Base-by-base conservation (phyloP, 164 flowering plant genomes). In the Nymphaea thermarum region DNA sequence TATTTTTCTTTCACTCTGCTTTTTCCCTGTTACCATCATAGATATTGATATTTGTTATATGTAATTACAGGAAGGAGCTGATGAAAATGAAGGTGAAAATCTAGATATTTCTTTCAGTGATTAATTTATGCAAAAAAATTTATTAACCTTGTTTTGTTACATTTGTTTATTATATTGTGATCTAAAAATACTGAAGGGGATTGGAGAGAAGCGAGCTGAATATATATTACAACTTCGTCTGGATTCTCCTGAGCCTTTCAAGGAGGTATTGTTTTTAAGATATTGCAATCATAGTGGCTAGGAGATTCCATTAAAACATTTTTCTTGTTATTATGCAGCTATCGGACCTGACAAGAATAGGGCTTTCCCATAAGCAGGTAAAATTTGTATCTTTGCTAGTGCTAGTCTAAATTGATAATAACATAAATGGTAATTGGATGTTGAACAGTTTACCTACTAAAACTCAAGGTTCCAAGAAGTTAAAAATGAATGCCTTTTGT, bases 181-280 rank as follows among this genome's bases (percentile, higher is more conserved):
- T 7, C 5, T 17, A 6, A 42, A 16, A 44, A n/a, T 7, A 4
- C 3, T 66, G 36, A 51, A 89, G 96, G 96, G 96, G 1, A 87
- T 89, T 71, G 92, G 92, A 70, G 96, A 89, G 71, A 89, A 87
- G 57, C 84, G 96, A 79, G 89, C 96, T 7, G 73, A 78, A 36
- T 78, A 77, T 71, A 89, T 89, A 68, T 74, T 89, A 63, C 80
- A 85, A 71, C 79, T 81, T 65, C 90, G 96, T 36, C 83, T 84
- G 67, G 77, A 77, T 68, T 81, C 88, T 64, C 87, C 89, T 0
- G 87, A 84, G 59, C 87, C 87, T 3, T 86, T 89, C 47, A 86
- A 87, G 71, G 68, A 70, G 68, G 96, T 89, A 80, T 80, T 85
- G 63, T 42, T 41, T 12, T 45, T n/a, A n/a, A 15, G 6, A 44